Base-by-base conservation (phyloP, 1,139 yeast genomes). In the Kodamaea derodonti region DNA sequence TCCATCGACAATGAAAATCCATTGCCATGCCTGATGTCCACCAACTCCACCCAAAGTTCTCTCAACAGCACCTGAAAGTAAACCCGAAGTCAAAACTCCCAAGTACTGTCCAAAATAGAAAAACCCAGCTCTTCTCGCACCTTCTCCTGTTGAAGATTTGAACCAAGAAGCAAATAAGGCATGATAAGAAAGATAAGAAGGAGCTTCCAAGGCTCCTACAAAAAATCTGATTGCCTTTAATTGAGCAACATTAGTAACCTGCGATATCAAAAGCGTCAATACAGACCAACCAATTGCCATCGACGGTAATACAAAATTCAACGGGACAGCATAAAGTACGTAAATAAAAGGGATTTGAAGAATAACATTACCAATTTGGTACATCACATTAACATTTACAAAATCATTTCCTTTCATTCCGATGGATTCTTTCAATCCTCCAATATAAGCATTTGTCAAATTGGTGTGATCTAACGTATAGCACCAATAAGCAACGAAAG, bases 1-100 rank as follows among this genome's bases (percentile, higher is more conserved):
- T 7, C 82, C 84, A 54, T 82, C 87, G 42, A 82, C 69, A 39
- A 82, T 72, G 49, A 78, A 82, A 58, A 78, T 75, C 87, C 87
- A 82, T 58, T 80, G 71, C 88, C 88, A 82, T 10, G 84, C 78
- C 22, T 60, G 68, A 23, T 76, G 58, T 1, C 84, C 82, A 37
- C 56, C 54, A 5, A 53, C 55, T 20, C 76, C 77, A 36, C 67
- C 60, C 47, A 82, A 54, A 17, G 56, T 47, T 31, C 72, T 56
- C 47, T 62, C 75, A 31, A 80, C 73, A 6, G 80, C 75, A 12
- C 82, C 75, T 34, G 82, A 81, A 23, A 82, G 58, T 33, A 79
- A 69, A 29, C 87, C 85, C 4, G 84, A 70, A 4, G 84, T 75
- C 48, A 80, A 56, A 17, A 73, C 59, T 9, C 88, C 88, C 15